A percentile compares a stretch with the other conserved stretches of the same genome.
Evolutionary conservation across 345 rosid species (phyloP).

Genomic region (Lepidium africanum): DNA sequence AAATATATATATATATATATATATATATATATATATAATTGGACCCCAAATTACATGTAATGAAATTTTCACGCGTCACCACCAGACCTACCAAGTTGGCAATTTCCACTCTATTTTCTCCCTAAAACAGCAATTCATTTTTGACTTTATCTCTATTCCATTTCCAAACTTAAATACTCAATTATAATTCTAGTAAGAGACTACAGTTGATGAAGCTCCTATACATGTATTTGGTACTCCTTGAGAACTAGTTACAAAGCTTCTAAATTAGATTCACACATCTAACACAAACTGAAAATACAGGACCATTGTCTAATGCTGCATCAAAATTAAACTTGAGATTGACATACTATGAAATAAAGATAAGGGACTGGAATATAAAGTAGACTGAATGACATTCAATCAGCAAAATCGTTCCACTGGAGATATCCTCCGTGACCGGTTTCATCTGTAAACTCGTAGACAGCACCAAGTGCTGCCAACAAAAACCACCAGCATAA

Average conservation of each 20-base stretch:
- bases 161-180: not conserved
- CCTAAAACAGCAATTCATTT: not conserved
- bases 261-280: not conserved
- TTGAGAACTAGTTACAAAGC: not conserved
- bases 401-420: conserved; percentile 55
- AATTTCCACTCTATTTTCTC: not conserved
- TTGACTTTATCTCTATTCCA: not conserved
- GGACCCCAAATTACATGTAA: not conserved
- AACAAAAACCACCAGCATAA: conserved; percentile 18
- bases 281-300: not conserved
- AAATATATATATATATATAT: no score
- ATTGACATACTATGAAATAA: not conserved
- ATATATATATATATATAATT: no score
- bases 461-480: conserved; percentile 64
- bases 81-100: conserved; percentile 4
- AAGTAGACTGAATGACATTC: conserved; percentile 12
- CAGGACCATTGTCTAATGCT: not conserved
- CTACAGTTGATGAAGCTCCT: not conserved
- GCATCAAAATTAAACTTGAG: not conserved
- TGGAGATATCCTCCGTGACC: conserved; percentile 81
- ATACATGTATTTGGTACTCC: not conserved
- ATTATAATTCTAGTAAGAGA: not conserved
- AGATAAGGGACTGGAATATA: not conserved
- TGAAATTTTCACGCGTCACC: not conserved
- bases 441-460: conserved; percentile 63